phyloP scores from a whole-genome alignment of 2,329 filamentous ascomycete genomes.

The Xylariaceae sp. region DNA sequence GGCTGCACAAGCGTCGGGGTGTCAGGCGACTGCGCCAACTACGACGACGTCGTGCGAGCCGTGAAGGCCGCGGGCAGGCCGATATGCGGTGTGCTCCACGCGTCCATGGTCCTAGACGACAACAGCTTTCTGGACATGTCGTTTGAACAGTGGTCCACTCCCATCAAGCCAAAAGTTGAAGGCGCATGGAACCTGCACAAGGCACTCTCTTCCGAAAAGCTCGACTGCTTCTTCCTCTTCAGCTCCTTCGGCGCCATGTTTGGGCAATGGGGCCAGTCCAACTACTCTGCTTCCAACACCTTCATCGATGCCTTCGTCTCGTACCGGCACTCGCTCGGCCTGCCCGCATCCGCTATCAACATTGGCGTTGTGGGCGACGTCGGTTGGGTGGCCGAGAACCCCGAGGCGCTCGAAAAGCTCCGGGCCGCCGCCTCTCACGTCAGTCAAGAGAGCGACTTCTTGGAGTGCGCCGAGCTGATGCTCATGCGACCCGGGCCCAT shows the following conservation, averaged over 20 bases:
- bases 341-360: constrained; percentile 11
- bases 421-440: constrained; percentile 5
- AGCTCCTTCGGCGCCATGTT: constrained; percentile 15
- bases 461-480: constrained; percentile 3
- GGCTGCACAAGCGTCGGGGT: constrained; percentile 7
- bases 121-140: constrained; percentile 14
- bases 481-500: constrained; percentile 2
- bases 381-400: constrained; percentile 11
- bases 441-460: constrained; percentile 2
- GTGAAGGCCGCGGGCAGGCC: constrained; percentile 7
- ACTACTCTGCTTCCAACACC: constrained; percentile 16
- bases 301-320: constrained; percentile 15
- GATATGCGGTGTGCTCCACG: constrained; percentile 18
- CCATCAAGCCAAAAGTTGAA: constrained; percentile 9
- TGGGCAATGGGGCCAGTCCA: constrained; percentile 13
- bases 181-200: constrained; percentile 10
- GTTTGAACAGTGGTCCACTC: not conserved
- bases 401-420: constrained; percentile 11
- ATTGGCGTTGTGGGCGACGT: constrained; percentile 16
- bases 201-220: constrained; percentile 3
- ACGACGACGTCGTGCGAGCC: constrained; percentile 1
- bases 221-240: constrained; percentile 20
- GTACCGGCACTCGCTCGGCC: constrained; percentile 4
- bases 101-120: constrained; percentile 17
- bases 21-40: constrained; percentile 1